Evolutionary conservation across 768 basidiomycete species (phyloP).

Genomic region (Scleroderma citrinum): DNA sequence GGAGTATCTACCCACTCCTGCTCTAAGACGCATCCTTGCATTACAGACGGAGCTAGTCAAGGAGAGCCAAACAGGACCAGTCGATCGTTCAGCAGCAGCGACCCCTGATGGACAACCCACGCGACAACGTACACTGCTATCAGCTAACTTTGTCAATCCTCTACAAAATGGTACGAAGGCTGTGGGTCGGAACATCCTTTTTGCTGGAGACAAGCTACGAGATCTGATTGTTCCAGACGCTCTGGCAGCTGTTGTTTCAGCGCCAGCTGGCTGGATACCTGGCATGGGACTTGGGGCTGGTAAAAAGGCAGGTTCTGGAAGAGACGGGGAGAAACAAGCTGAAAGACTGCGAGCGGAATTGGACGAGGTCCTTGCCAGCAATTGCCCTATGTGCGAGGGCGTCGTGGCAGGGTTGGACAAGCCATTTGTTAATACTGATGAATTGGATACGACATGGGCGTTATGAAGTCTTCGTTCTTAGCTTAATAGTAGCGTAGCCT

Average conservation of each 20-base stretch:
- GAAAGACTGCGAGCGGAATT: conserved; percentile 78
- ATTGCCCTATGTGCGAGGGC: conserved; percentile 91
- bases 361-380: conserved; percentile 84
- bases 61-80: conserved; percentile 29
- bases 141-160: conserved; percentile 62
- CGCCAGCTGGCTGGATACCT: conserved; percentile 67
- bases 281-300: conserved; percentile 49
- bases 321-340: conserved; percentile 52
- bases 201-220: conserved; percentile 82
- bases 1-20: conserved; percentile 78
- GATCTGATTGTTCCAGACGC: conserved; percentile 95
- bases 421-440: conserved; percentile 77
- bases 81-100: conserved; percentile 30
- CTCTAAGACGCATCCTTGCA: conserved; percentile 78
- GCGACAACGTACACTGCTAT: conserved; percentile 63
- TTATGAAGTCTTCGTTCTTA: conserved; percentile 38
- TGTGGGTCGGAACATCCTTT: conserved; percentile 74
- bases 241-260: conserved; percentile 75
- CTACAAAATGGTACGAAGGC: conserved; percentile 60
- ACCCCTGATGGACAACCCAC: conserved; percentile 39
- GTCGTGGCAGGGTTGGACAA: conserved; percentile 82
- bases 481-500: too few species aligned
- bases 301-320: conserved; percentile 37
- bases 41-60: conserved; percentile 83
- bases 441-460: conserved; percentile 73